Base-by-base conservation (phyloP, 1,284 basidiomycete genomes). In the Gastroboletus turbinatus region DNA sequence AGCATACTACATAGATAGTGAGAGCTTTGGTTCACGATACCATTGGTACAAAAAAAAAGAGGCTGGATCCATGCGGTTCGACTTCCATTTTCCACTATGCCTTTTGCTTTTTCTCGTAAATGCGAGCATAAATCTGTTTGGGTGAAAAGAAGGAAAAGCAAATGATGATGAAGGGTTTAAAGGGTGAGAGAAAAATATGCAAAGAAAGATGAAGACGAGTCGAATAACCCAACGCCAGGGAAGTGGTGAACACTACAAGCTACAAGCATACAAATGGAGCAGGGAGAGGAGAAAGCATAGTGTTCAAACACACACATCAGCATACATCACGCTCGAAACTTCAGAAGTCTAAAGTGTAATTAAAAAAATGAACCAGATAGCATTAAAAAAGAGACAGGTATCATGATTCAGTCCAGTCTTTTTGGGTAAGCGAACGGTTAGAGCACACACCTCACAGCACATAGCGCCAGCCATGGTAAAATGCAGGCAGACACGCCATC, bases 361-460 rank as follows among this genome's bases (percentile, higher is more conserved):
- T 44, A 57, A 55, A 7, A 23, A 27, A 39, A 36, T n/a, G 23
- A 25, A 23, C 25, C 44, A 8, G 47, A 50, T 67, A 68, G 52
- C 11, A 29, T 64, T 64, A 50, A 27, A 46, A 36, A 46, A 39
- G 36, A 35, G 21, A 35, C 21, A 23, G 7, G 36, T 25, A 55
- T 53, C 59, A 25, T 46, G 14, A 53, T 69, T 69, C 46, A 67
- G 67, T 67, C 65, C 38, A 56, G 45, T 57, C 45, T 61, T 67
- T 54, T 58, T 42, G 36, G 25, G 14, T 9, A 40, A 9, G 51
- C 36, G 14, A 46, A 33, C 43, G 16, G 33, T 16, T 25, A 48
- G 46, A 57, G 36, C 21, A 69, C 70, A 54, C 63, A 72, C 68
- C 67, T 72, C 70, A 67, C 52, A 68, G 52, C 62, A 54, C 25